phyloP scores from a whole-genome alignment of 2,329 filamentous ascomycete genomes.

The Neofusicoccum cordaticola region DNA sequence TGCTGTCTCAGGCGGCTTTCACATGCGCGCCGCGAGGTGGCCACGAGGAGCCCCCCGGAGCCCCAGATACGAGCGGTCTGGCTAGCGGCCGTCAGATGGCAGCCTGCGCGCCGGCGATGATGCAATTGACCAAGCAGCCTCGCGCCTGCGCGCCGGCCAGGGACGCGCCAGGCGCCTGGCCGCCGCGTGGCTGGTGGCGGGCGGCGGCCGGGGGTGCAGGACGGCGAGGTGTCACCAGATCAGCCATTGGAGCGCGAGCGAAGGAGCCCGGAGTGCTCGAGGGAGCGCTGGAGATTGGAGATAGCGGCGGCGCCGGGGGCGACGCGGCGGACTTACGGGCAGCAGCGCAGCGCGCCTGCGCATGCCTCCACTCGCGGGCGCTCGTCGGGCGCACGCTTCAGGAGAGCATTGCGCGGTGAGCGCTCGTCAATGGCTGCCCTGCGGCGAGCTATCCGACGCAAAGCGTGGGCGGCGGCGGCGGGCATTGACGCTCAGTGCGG shows the following conservation, averaged over 20 bases:
- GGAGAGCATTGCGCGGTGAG: not conserved
- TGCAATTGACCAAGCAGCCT: conserved; percentile 15
- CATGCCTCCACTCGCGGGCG: not conserved
- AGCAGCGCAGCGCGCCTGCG: not conserved
- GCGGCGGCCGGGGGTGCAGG: not conserved
- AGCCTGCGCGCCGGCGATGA: conserved; percentile 9
- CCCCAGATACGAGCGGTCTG: conserved; percentile 3
- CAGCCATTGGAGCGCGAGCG: not conserved
- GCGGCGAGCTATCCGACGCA: conserved; percentile 6
- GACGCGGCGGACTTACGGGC: not conserved
- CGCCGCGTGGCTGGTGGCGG: conserved; percentile 14
- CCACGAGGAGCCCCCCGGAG: conserved; percentile 12
- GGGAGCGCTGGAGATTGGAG: not conserved
- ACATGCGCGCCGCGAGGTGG: conserved; percentile 9
- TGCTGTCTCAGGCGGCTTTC: conserved; percentile 14
- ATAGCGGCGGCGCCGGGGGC: conserved; percentile 4
- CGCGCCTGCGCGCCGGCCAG: not conserved
- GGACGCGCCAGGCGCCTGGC: not conserved
- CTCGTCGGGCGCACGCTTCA: conserved; percentile 7
- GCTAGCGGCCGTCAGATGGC: conserved; percentile 15
- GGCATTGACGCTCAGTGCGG: conserved; percentile 9
- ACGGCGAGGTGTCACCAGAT: conserved; percentile 10
- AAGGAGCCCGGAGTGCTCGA: not conserved
- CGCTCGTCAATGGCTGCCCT: conserved; percentile 17
- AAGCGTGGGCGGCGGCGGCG: not conserved